Evolutionary conservation across 371 early-diverging fungal genomes (phyloP), one percentile per base, ranked within the genome.

Genomic region (Amoeboradix gromovi): DNA sequence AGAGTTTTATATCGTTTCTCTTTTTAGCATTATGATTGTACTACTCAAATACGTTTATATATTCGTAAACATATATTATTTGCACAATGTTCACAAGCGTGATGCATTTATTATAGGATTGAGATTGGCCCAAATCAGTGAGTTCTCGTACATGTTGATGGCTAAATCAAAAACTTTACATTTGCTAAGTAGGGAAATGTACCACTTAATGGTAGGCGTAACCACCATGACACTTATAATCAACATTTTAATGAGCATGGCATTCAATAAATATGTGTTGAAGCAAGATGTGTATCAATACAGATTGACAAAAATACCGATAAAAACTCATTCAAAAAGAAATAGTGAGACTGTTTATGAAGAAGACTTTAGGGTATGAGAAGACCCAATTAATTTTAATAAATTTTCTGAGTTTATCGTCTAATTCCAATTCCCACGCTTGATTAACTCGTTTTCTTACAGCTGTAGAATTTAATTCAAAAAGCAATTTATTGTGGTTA

Each of bases 91-190:
- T 29, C 75, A 77, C 30, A 48, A 77, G 29, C 69, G 72, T 2
- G 77, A 72, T 65, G 75, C 79, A 1, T 75, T 79, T 0, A 74
- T 74, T 0, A 78, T 83, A 77, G 78, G 79, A 0, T 71, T 83
- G 71, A 83, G 84, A 0, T 70, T 84, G 66, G 77, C 80, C 2
- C 83, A 84, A 67, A 79, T 84, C 29, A 79, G 80, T 12, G 84
- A 84, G 72, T 84, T 83, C 70, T 79, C 77, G 0, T 84, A 83
- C 74, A 81, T 84, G 0, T 70, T 84, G 0, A 82, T 82, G 0
- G 79, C 81, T 30, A 74, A 80, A 32, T 83, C 81, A 16, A 84
- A 84, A 70, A 77, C 78, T 70, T 73, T 68, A 5, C 48, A 27
- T 28, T 5, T 67, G 0, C 2, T 29, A 1, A 69, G 69, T 22